Evolutionary conservation across 148 eudicot genomes (phyloP), one percentile per base, ranked within the genome.

Genomic region (Persicaria maculosa): DNA sequence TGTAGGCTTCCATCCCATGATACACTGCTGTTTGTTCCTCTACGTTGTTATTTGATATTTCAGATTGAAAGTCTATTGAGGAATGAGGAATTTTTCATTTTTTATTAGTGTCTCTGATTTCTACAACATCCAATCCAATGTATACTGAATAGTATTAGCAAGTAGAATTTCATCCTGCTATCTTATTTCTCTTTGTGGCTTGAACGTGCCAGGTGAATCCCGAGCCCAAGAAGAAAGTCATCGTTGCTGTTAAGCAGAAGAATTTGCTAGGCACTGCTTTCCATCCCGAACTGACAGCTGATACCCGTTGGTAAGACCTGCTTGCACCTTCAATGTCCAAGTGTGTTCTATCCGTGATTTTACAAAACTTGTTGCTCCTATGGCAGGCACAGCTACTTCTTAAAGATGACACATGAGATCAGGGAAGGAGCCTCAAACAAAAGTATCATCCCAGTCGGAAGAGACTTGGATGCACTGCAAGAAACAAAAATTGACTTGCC

Each of bases 221-320:
- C 61, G 79, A 50, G 44, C 43, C 81, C 58, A 69, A 48, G 19
- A 83, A 86, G 79, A 92, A 86, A 89, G 97, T 90, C 75, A 86
- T 90, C 4, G 97, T 95, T 71, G 98, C 97, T 16, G 91, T 95
- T 50, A 95, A 81, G 81, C 98, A 95, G 76, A 84, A 91, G 52
- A 95, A 91, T 83, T 73, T 95, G 82, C 85, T 95, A 19, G 97
- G 86, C 62, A 95, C 97, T 72, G 96, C 98, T 83, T 95, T 95
- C 69, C 98, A 95, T 77, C 98, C 98, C 15, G 98, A 95, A 76
- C 73, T 95, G 77, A 95, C 98, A 10, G 90, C 93, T 45, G 98
- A 92, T 70, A 87, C 87, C 59, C 80, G 98, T 82, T 94, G 98
- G 98, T 88, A 80, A 55, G 69, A 15, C 8, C 61, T 52, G 20